Evolutionary conservation across 225 moss, liverwort and hornwort species (phyloP).

Genomic region (Marchantia paleacea): DNA sequence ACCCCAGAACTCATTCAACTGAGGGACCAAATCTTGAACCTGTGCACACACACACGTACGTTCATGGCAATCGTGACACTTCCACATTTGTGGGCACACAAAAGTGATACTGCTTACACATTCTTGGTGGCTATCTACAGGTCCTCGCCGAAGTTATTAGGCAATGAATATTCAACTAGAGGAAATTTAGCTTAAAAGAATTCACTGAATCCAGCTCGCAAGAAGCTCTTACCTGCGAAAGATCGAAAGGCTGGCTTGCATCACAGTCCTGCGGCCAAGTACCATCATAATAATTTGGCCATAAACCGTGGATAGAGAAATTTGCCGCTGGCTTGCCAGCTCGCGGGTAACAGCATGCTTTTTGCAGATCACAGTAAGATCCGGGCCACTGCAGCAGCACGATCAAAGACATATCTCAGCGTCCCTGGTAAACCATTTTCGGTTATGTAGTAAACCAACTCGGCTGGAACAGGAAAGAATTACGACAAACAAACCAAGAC

Average conservation of each 20-base stretch:
- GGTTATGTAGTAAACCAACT: neutral
- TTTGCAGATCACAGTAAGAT: slow-evolving; percentile 58
- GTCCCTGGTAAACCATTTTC: neutral
- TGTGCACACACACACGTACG: too few relatives aligned
- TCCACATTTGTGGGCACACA: too few relatives aligned
- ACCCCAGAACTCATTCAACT: slow-evolving; percentile 60
- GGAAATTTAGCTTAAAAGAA: neutral
- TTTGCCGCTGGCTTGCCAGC: slow-evolving; percentile 58
- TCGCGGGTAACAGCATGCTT: slow-evolving; percentile 69
- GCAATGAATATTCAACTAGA: too few relatives aligned
- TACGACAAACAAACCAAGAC: too few relatives aligned
- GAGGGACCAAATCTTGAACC: slow-evolving; percentile 52
- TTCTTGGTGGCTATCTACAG: too few relatives aligned
- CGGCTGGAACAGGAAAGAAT: neutral
- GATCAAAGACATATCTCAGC: neutral
- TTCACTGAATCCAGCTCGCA: neutral
- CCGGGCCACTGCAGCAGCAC: slow-evolving; percentile 71
- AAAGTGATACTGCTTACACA: too few relatives aligned
- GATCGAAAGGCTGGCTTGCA: slow-evolving; percentile 43
- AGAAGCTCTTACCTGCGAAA: slow-evolving; percentile 41
- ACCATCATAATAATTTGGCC: slow-evolving; percentile 87
- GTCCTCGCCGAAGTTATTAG: too few relatives aligned
- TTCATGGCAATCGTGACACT: too few relatives aligned
- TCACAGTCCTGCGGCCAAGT: slow-evolving; percentile 56
- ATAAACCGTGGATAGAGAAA: slow-evolving; percentile 90